phyloP scores from a whole-genome alignment of 805 yeast genomes.

The Pichia kluyveri region DNA sequence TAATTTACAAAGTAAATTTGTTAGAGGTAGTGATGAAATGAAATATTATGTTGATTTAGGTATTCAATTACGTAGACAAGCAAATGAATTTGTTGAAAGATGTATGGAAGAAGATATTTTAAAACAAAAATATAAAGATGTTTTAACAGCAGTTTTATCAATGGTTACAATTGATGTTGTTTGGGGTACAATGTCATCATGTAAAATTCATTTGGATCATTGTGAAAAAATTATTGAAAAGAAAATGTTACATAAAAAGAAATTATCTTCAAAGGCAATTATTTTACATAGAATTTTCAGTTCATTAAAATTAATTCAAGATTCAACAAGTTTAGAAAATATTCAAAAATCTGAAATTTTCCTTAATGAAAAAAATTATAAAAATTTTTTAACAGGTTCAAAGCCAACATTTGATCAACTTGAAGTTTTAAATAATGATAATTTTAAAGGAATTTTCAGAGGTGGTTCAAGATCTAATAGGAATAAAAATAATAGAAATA shows the following conservation, averaged over 20 bases:
- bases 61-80: constrained; percentile 64
- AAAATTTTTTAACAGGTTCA: constrained; percentile 25
- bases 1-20: constrained; percentile 65
- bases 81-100: constrained; percentile 54
- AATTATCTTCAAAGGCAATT: constrained; percentile 65
- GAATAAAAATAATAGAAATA: neutral
- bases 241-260: constrained; percentile 57
- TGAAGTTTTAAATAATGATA: constrained; percentile 15
- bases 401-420: constrained; percentile 20
- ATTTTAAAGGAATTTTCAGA: constrained; percentile 19
- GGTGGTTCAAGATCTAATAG: constrained; percentile 7
- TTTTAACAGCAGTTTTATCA: constrained; percentile 70
- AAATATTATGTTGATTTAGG: constrained; percentile 65
- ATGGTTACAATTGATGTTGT: constrained; percentile 85
- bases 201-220: constrained; percentile 63
- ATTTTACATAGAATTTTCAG: constrained; percentile 72
- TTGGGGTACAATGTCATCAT: constrained; percentile 86
- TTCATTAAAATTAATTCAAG: constrained; percentile 66
- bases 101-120: constrained; percentile 45
- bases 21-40: constrained; percentile 58
- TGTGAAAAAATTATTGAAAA: constrained; percentile 68
- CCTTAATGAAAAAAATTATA: constrained; percentile 27
- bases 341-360: constrained; percentile 27
- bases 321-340: constrained; percentile 49
- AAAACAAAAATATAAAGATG: constrained; percentile 71